phyloP scores from a whole-genome alignment of 2,329 filamentous ascomycete genomes.

The Alternaria alternata region DNA sequence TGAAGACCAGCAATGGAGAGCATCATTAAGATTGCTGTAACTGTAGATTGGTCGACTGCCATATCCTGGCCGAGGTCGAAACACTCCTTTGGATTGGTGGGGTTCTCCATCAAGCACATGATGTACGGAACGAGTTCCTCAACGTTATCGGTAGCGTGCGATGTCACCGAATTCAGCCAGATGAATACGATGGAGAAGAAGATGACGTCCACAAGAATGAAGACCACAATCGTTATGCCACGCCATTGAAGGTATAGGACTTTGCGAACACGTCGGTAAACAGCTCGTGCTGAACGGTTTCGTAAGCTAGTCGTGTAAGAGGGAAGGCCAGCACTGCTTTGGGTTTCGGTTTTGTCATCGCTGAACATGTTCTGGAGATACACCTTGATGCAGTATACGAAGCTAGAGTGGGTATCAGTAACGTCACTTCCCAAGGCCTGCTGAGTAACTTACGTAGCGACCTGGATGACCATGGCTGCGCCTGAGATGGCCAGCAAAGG shows the following conservation, averaged over 20 bases:
- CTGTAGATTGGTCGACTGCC: slow-evolving; percentile 76
- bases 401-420: slow-evolving; percentile 41
- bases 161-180: slow-evolving; percentile 73
- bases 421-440: slow-evolving; percentile 3
- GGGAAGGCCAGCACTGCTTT: slow-evolving; percentile 71
- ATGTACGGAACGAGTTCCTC: slow-evolving; percentile 71
- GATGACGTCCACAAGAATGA: slow-evolving; percentile 89
- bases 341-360: slow-evolving; percentile 74
- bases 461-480: slow-evolving; percentile 78
- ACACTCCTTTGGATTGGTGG: slow-evolving; percentile 72
- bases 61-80: slow-evolving; percentile 66
- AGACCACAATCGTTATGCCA: slow-evolving; percentile 85
- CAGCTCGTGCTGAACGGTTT: slow-evolving; percentile 83
- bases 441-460: slow-evolving; percentile 72
- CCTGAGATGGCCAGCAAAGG: slow-evolving; percentile 82
- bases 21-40: slow-evolving; percentile 82
- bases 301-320: slow-evolving; percentile 73
- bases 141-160: slow-evolving; percentile 63
- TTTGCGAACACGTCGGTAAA: slow-evolving; percentile 84
- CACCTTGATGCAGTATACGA: slow-evolving; percentile 89
- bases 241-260: slow-evolving; percentile 94
- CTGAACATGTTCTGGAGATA: slow-evolving; percentile 82
- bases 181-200: slow-evolving; percentile 95
- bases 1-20: slow-evolving; percentile 85
- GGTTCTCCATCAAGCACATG: slow-evolving; percentile 68